Evolutionary conservation across 2,329 filamentous ascomycete species (phyloP).

Genomic region (Byssothecium circinans): DNA sequence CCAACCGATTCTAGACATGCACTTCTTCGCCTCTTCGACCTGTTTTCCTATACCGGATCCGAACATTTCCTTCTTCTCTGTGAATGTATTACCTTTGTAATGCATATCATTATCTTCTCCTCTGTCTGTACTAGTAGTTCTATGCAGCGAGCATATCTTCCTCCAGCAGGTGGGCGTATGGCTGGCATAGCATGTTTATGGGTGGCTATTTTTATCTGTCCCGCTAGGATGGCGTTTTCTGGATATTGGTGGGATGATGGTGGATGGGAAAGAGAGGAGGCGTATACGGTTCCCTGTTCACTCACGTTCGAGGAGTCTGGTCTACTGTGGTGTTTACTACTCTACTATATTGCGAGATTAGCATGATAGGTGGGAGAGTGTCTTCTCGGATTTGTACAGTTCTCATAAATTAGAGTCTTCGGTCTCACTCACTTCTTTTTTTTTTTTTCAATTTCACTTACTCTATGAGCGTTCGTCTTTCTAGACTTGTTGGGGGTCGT

Average conservation of each 20-base stretch:
- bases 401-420: too few species aligned
- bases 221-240: conserved; percentile 1
- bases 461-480: too few species aligned
- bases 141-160: background rate
- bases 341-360: too few species aligned
- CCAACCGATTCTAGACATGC: too few species aligned
- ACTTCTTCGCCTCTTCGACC: background rate
- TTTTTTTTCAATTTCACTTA: too few species aligned
- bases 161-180: background rate
- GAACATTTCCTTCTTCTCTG: background rate
- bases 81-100: background rate
- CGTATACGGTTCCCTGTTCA: background rate
- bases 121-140: conserved; percentile 6
- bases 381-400: too few species aligned
- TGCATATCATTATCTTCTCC: conserved; percentile 8
- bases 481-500: too few species aligned
- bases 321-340: too few species aligned
- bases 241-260: background rate
- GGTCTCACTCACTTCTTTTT: too few species aligned
- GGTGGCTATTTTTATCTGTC: conserved; percentile 6
- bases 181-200: conserved; percentile 3
- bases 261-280: background rate
- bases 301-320: too few species aligned
- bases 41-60: too few species aligned
- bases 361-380: too few species aligned